Percentiles rank a stretch among this genome's conserved stretches.
These are phyloP conservation scores for Citrus hindsii DNA, from an alignment of 345 rosid genomes.

Conservation along the genomic window DNA sequence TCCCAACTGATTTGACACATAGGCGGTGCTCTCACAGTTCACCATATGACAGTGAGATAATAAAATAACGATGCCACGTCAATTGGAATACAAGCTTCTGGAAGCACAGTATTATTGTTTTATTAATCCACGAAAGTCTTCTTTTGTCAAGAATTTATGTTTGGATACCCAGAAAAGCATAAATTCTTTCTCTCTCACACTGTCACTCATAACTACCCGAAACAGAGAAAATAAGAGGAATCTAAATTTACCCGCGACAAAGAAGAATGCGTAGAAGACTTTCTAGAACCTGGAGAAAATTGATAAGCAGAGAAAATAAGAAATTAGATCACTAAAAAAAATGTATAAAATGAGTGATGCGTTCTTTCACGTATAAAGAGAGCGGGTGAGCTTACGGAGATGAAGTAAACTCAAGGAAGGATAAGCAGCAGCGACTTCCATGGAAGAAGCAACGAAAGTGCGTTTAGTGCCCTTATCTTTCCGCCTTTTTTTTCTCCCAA, in stretches of 20 bases:
- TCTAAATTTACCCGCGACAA: conserved; percentile 36
- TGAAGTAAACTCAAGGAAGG: conserved; percentile 22
- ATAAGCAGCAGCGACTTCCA: conserved; percentile 34
- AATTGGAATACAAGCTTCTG: no score
- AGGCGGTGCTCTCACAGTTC: background rate
- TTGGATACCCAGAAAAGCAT: background rate
- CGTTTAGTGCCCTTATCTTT: background rate
- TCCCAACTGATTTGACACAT: background rate
- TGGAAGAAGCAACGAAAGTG: conserved; percentile 10
- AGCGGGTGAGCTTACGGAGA: conserved; percentile 23
- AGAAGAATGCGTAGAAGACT: conserved; percentile 25
- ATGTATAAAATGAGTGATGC: background rate
- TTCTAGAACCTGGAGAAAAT: conserved; percentile 31
- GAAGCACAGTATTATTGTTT: no score
- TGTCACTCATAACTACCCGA: no score
- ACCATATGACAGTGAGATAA: background rate
- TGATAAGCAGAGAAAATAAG: background rate
- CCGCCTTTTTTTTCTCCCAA: background rate
- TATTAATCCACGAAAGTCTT: no score
- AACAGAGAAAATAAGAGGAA: background rate
- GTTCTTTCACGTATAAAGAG: background rate
- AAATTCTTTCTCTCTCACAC: background rate
- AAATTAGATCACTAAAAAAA: no score
- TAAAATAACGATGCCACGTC: no score
- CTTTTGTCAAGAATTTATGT: no score